These are phyloP conservation scores for Amoeboaphelidium protococcarum DNA, from an alignment of 371 early-diverging fungal species.

Conservation along the genomic window DNA sequence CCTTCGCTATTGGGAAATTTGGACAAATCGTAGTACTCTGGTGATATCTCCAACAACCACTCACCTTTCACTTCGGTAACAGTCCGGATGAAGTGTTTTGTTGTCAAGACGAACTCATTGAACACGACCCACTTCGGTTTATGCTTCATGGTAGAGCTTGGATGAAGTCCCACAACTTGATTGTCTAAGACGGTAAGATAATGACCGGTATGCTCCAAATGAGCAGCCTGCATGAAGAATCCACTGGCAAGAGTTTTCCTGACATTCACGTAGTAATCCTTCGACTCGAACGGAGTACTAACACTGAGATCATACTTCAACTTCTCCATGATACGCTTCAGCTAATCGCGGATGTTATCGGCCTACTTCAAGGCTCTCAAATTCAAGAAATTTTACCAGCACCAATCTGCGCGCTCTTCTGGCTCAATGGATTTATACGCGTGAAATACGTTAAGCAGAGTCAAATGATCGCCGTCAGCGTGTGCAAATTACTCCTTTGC, in stretches of 20 bases:
- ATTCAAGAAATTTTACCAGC: conserved; percentile 70
- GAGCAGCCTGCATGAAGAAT: conserved; percentile 93
- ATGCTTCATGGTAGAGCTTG: conserved; percentile 52
- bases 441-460: conserved; percentile 78
- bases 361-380: conserved; percentile 61
- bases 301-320: conserved; percentile 29
- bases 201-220: conserved; percentile 56
- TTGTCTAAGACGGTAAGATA: conserved; percentile 89
- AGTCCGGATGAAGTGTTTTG: conserved; percentile 79
- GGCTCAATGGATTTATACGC: conserved; percentile 26
- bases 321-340: conserved; percentile 55
- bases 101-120: conserved; percentile 91
- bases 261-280: conserved; percentile 54
- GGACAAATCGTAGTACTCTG: conserved; percentile 1
- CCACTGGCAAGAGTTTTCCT: conserved; percentile 60
- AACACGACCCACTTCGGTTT: conserved; percentile 90
- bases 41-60: conserved; percentile 23
- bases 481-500: conserved; percentile 80
- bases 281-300: conserved; percentile 40
- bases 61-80: conserved; percentile 64
- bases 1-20: background rate
- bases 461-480: conserved; percentile 67
- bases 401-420: conserved; percentile 54
- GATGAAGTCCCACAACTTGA: conserved; percentile 58
- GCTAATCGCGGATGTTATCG: conserved; percentile 70